Evolutionary conservation across 2,329 filamentous ascomycete species (phyloP).

Genomic region (Tolypocladium tundrense): DNA sequence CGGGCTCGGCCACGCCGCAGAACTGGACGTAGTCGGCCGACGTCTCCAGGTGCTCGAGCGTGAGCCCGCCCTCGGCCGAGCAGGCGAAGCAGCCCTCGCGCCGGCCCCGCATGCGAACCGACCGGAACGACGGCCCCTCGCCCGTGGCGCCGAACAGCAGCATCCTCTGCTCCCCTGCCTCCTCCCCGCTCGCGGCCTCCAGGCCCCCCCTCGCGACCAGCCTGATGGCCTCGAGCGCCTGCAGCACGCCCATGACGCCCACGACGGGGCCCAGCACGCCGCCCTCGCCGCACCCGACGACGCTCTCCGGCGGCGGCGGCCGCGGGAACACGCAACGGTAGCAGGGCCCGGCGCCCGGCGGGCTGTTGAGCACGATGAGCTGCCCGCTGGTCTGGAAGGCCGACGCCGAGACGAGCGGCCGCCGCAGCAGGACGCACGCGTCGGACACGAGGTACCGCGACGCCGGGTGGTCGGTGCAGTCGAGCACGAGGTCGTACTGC

Average conservation of each 20-base stretch:
- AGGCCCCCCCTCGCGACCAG: conserved; percentile 45
- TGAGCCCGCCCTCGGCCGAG: conserved; percentile 48
- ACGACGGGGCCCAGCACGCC: conserved; percentile 90
- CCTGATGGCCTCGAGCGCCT: conserved; percentile 83
- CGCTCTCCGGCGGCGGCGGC: conserved; percentile 72
- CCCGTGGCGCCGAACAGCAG: conserved; percentile 38
- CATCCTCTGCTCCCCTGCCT: conserved; percentile 20
- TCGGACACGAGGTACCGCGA: conserved; percentile 91
- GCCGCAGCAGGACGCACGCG: conserved; percentile 67
- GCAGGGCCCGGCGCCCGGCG: conserved; percentile 68
- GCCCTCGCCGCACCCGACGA: conserved; percentile 83
- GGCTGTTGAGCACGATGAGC: conserved; percentile 78
- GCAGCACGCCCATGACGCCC: conserved; percentile 83
- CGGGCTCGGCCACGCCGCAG: conserved; percentile 54
- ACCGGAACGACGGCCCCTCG: conserved; percentile 48
- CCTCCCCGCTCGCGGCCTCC: conserved; percentile 7
- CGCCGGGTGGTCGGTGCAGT: conserved; percentile 90
- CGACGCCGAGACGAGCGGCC: conserved; percentile 79
- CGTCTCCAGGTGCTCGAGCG: conserved; percentile 47
- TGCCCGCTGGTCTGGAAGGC: conserved; percentile 85
- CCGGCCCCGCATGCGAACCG: conserved; percentile 61
- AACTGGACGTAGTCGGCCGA: conserved; percentile 78
- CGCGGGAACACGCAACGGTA: conserved; percentile 89
- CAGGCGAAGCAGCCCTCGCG: conserved; percentile 69
- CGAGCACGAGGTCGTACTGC: conserved; percentile 73